Evolutionary conservation across 495 filamentous ascomycete species (phyloP).

Genomic region (Podospora bellae-mahoneyi): DNA sequence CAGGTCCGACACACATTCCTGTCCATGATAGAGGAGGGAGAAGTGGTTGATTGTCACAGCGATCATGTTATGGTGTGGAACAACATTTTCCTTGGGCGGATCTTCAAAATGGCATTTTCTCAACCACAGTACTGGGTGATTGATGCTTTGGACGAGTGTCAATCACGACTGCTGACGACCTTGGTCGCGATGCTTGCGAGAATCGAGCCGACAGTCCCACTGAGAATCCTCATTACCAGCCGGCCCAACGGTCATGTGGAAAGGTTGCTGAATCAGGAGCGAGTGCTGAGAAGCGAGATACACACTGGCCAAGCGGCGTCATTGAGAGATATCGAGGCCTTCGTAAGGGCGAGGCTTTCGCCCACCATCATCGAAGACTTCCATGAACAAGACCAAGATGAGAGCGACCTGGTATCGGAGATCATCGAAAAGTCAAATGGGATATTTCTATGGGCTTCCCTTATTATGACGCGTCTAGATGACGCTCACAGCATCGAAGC

Average conservation of each 20-base stretch:
- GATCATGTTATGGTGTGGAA: slow-evolving; percentile 31
- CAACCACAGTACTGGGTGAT: slow-evolving; percentile 30
- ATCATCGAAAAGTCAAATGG: slow-evolving; percentile 25
- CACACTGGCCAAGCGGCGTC: slow-evolving; percentile 23
- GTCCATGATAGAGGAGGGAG: slow-evolving; percentile 22
- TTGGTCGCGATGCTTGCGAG: slow-evolving; percentile 33
- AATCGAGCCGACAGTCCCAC: slow-evolving; percentile 24
- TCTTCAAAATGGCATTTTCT: slow-evolving; percentile 24
- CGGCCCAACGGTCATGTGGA: slow-evolving; percentile 22
- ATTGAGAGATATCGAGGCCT: slow-evolving; percentile 19
- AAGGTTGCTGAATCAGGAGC: slow-evolving; percentile 15
- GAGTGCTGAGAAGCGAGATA: slow-evolving; percentile 10
- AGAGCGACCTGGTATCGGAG: slow-evolving; percentile 11
- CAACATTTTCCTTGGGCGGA: slow-evolving; percentile 22
- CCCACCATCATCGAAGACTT: slow-evolving; percentile 20
- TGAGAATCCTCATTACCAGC: slow-evolving; percentile 36
- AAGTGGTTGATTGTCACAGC: slow-evolving; percentile 15
- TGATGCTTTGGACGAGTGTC: slow-evolving; percentile 28
- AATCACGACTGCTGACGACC: background rate
- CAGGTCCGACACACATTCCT: slow-evolving; percentile 24
- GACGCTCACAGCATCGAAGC: slow-evolving; percentile 22
- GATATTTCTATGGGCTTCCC: slow-evolving; percentile 23
- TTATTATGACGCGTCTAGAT: slow-evolving; percentile 19
- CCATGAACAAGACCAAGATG: slow-evolving; percentile 5
- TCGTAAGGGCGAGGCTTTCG: slow-evolving; percentile 14